phyloP scores from a whole-genome alignment of 2,329 filamentous ascomycete genomes.

The Trichoderma lentiforme region DNA sequence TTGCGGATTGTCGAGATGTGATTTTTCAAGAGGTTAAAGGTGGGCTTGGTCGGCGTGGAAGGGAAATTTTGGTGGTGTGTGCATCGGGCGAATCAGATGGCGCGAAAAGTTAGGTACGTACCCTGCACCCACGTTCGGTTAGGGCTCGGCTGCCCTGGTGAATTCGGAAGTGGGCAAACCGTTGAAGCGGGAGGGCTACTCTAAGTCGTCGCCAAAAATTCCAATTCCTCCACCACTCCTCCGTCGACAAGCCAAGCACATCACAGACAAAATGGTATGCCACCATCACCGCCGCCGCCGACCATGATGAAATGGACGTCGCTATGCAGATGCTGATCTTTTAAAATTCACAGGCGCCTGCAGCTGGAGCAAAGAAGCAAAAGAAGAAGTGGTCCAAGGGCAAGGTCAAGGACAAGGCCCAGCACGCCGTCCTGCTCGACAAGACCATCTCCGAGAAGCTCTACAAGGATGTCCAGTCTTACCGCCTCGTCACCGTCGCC shows the following conservation, averaged over 20 bases:
- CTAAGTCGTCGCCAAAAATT: slow-evolving; percentile 29
- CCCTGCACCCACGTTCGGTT: slow-evolving; percentile 31
- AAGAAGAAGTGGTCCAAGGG: slow-evolving; percentile 53
- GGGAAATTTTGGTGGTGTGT: slow-evolving; percentile 39
- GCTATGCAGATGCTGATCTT: slow-evolving; percentile 23
- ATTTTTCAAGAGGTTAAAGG: slow-evolving; percentile 36
- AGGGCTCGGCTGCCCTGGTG: slow-evolving; percentile 44
- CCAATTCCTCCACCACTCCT: slow-evolving; percentile 34
- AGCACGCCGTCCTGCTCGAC: slow-evolving; percentile 98
- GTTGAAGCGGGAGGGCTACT: slow-evolving; percentile 31
- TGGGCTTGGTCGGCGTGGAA: slow-evolving; percentile 32
- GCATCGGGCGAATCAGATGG: slow-evolving; percentile 35
- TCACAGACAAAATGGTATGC: slow-evolving; percentile 45
- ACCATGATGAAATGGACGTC: not conserved
- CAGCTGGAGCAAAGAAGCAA: slow-evolving; percentile 49
- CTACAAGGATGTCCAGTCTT: slow-evolving; percentile 99
- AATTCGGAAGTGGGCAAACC: slow-evolving; percentile 27
- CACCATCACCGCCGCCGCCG: slow-evolving; percentile 15
- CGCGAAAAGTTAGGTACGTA: slow-evolving; percentile 29
- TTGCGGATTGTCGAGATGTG: slow-evolving; percentile 38
- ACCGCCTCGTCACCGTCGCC: slow-evolving; percentile 98
- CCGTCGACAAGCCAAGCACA: slow-evolving; percentile 38
- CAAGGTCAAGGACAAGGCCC: slow-evolving; percentile 99
- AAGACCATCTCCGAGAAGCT: slow-evolving; percentile 97
- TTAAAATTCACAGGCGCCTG: slow-evolving; percentile 37